Conservation (phyloP, 2,329 filamentous ascomycete genomes). For the Hypoxylon sp. region DNA sequence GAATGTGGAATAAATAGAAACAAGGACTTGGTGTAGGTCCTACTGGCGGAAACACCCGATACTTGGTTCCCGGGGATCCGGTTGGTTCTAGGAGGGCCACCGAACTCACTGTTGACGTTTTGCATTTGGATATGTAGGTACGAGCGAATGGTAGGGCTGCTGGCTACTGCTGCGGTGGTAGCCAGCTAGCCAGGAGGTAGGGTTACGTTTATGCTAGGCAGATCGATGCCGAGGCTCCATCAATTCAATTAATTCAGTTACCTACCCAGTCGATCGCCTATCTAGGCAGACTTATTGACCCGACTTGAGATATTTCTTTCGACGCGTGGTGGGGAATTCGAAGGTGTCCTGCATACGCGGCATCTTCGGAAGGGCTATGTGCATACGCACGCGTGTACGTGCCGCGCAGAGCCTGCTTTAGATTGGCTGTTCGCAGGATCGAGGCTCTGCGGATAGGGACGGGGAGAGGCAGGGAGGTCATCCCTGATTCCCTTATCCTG, state of each 20-base stretch:
- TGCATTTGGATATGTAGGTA: constrained; percentile 12
- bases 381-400: constrained; percentile 12
- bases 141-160: constrained; percentile 24
- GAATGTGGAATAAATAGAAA: constrained; percentile 21
- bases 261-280: constrained; percentile 2
- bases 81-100: constrained; percentile 4
- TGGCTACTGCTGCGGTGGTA: constrained; percentile 8
- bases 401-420: background rate
- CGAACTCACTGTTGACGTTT: constrained; percentile 1
- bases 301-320: no score
- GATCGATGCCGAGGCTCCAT: constrained; percentile 9
- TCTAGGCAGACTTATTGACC: constrained; percentile 21
- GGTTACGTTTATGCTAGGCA: constrained; percentile 37
- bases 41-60: constrained; percentile 2
- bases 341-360: constrained; percentile 27
- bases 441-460: constrained; percentile 17
- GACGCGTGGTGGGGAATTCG: background rate
- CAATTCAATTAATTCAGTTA: background rate
- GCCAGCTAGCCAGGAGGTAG: constrained; percentile 21
- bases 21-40: constrained; percentile 4
- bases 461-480: background rate
- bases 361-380: constrained; percentile 10
- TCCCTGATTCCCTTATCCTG: background rate
- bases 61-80: constrained; percentile 6
- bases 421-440: background rate